These are phyloP conservation scores for Termitomyces sp. DNA, from an alignment of 768 basidiomycete species.

Conservation along the genomic window DNA sequence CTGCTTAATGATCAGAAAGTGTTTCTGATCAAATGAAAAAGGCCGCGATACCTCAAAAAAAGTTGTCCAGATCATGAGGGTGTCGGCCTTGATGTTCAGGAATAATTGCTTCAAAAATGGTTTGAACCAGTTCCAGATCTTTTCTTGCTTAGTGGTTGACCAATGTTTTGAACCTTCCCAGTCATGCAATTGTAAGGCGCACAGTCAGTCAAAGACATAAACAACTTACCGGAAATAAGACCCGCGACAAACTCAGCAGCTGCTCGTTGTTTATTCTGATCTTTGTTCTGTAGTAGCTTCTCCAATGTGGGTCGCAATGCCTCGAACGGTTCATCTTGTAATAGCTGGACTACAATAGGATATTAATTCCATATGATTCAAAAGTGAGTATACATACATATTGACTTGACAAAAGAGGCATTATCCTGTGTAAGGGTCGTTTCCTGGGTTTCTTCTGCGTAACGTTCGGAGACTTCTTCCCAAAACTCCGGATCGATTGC, in stretches of 20 bases:
- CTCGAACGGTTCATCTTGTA: conserved; percentile 71
- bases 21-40: background rate
- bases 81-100: conserved; percentile 76
- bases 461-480: conserved; percentile 65
- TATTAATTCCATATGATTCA: background rate
- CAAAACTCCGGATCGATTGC: conserved; percentile 54
- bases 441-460: conserved; percentile 76
- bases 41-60: conserved; percentile 59
- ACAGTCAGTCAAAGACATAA: background rate
- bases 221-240: conserved; percentile 50
- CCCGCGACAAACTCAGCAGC: conserved; percentile 83
- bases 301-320: conserved; percentile 60
- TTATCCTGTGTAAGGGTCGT: conserved; percentile 64
- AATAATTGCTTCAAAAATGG: conserved; percentile 67
- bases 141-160: conserved; percentile 64
- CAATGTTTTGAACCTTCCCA: conserved; percentile 79
- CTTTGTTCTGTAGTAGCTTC: conserved; percentile 60
- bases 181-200: conserved; percentile 11
- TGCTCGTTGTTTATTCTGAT: conserved; percentile 86
- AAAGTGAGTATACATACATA: conserved; percentile 45
- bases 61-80: conserved; percentile 73
- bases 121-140: conserved; percentile 79
- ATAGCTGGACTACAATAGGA: conserved; percentile 58
- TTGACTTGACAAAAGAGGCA: conserved; percentile 69
- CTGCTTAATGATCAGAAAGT: conserved; percentile 33